Base-by-base conservation (phyloP, 352 stramenopile species). In the Phytophthora agathidicida region DNA sequence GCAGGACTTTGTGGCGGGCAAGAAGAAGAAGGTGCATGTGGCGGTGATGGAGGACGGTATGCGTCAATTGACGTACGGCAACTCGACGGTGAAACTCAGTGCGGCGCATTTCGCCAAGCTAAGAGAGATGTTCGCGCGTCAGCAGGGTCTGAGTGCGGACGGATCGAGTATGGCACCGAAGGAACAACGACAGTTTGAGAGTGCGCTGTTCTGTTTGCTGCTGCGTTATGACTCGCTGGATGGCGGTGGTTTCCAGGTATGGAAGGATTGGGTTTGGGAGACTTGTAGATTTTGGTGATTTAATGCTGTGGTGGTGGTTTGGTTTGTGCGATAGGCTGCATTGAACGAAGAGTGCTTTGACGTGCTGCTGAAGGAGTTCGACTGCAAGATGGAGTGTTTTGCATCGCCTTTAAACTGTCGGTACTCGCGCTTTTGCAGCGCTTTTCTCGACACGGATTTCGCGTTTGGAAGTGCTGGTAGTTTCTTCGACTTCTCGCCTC, bases 331-430 rank as follows among this genome's bases (percentile, higher is more conserved):
- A 24, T 58, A 85, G 70, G 81, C 84, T 44, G 84, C 84, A 14
- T 77, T 98, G 20, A 96, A 96, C 44, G 89, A 96, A 35, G 75
- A 94, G 54, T 94, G 93, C 41, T 98, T 98, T 51, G 91, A 98
- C 55, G 82, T 92, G 41, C 61, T 98, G 50, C 67, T 97, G 37
- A 60, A 80, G 17, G 86, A 90, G 45, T 98, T 98, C 63, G 90
- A 91, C 35, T 97, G 91, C 63, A 71, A 83, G 42, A 95, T 98
- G 77, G 93, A 98, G 73, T 98, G 91, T 67, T 98, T 99, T 50
- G 91, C 93, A 14, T 97, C 89, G 45, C 93, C 93, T n/a, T 77
- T 98, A 36, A 98, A 98, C 80, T 96, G 77, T 33, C 87, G 88
- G 26, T 98, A 97, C 75, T 78, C 67, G 10, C 87, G 79, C 42